Evolutionary conservation across 352 stramenopile genomes (phyloP), one percentile per base, ranked within the genome.

Genomic region (Phytophthora pluvialis): DNA sequence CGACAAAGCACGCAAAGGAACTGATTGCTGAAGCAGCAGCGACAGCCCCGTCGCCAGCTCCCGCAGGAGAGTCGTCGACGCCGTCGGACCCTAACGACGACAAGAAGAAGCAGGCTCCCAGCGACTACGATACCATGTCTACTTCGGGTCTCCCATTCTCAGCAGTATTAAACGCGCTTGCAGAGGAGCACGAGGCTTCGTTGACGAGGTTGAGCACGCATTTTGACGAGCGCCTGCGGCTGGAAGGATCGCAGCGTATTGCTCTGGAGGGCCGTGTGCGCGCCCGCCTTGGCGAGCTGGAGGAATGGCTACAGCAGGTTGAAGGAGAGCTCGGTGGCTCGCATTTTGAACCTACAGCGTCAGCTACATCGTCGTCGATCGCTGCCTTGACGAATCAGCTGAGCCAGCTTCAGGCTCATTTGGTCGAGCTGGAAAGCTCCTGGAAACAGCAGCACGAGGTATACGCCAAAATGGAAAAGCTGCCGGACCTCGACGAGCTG

Each of bases 251-350:
- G 44, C 81, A 90, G 44, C 83, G 86, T n/a, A 67, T 86, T 31
- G 72, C 64, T 4, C 54, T 92, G 12, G 81, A 94, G 64, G 75
- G 69, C n/a, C 78, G 81, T 15, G 49, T 91, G 42, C 71, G 82
- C 43, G 62, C 60, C 5, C 81, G 80, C 2, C 76, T 89, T 7
- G 73, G 78, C 4, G 79, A 90, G 45, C 72, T 91, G 12, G 86
- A 91, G 48, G 85, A 94, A 62, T 94, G 86, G 86, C 55, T 94
- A 12, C 86, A 94, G 53, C 86, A 93, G 56, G 70, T 93, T 2
- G 84, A 93, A 70, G 81, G 81, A 33, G 81, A 88, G 58, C 76
- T 88, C 5, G 58, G 64, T 35, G 74, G 74, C 1, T 87, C 78
- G 28, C 86, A 78, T 60, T 80, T 75, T 26, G 57, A 74, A 50